Base-by-base conservation (phyloP, 768 basidiomycete species). In the Rhodosporidiobolus odoratus region DNA sequence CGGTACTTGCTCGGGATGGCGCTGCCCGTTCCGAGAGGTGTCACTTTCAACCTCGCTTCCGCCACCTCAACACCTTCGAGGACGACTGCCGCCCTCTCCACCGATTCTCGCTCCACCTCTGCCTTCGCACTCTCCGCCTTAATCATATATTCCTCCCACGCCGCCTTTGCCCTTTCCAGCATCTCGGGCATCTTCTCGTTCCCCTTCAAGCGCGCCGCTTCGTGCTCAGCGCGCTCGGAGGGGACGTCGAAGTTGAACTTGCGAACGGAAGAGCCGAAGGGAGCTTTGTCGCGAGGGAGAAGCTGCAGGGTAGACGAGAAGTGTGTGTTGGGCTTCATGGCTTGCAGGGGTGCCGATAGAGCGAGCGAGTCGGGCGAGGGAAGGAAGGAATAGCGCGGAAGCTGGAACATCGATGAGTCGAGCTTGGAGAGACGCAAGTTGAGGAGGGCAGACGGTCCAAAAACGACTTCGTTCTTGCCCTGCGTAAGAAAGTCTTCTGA, bases 21-120 rank as follows among this genome's bases (percentile, higher is more conserved):
- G 76, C 92, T 94, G 3, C 90, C 90, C 0, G 95, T 97, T 4
- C 95, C 95, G 10, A 98, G 82, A 2, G 92, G 84, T 13, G 89
- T 84, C 53, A 97, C 81, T 15, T 79, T 80, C 13, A 97, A 84
- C 58, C 89, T 84, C 48, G 85, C 84, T 2, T 90, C 91, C 43
- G 32, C 45, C 27, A 45, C 30, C n/a, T 16, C 35, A 16, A 27
- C 30, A n/a, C 17, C 34, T 48, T 62, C 25, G 58, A n/a, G 43
- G 3, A 54, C 32, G 15, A 23, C 10, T 25, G 9, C 21, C 27
- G 52, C 23, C 7, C 25, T 17, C 35, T 66, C n/a, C 7, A 25
- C n/a, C 35, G 62, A 53, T 4, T 15, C 16, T 40, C 38, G 35
- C 69, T 66, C 58, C 35, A 54, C 54, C 50, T 69, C 37, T 19